phyloP scores from a whole-genome alignment of 2,329 filamentous ascomycete genomes.

The Lecanicillium sp. region DNA sequence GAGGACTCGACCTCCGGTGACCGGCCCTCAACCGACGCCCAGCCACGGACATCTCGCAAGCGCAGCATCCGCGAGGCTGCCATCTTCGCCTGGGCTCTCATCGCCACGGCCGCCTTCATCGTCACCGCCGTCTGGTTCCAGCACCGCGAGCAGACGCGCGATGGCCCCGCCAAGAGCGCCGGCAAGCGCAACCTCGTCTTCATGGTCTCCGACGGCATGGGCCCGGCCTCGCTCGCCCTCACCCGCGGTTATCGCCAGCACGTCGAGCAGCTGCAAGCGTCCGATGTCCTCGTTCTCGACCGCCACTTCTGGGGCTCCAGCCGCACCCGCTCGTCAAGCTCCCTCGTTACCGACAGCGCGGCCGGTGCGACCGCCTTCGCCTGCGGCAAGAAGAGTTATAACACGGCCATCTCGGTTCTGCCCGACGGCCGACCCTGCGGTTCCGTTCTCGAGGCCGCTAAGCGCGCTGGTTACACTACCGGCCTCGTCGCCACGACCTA shows the following conservation, averaged over 20 bases:
- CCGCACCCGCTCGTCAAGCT: constrained; percentile 76
- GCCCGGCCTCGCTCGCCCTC: constrained; percentile 80
- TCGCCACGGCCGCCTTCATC: constrained; percentile 74
- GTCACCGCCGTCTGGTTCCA: constrained; percentile 72
- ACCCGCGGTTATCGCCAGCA: constrained; percentile 83
- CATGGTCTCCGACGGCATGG: constrained; percentile 99
- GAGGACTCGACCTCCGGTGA: not conserved
- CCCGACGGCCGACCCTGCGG: constrained; percentile 84
- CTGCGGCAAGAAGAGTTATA: constrained; percentile 90
- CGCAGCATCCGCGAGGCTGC: constrained; percentile 61
- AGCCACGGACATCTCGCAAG: constrained; percentile 22
- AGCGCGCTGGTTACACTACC: constrained; percentile 84
- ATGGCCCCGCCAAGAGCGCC: constrained; percentile 29
- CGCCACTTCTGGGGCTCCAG: constrained; percentile 86
- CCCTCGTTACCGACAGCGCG: constrained; percentile 87
- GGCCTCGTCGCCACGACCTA: constrained; percentile 92
- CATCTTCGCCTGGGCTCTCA: constrained; percentile 74
- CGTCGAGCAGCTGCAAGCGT: constrained; percentile 62
- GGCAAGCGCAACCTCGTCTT: constrained; percentile 92
- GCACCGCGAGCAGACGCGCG: constrained; percentile 54
- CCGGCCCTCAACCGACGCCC: not conserved
- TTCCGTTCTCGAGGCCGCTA: constrained; percentile 87
- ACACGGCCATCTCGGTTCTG: constrained; percentile 86
- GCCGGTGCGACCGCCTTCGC: constrained; percentile 97
- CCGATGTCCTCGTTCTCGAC: constrained; percentile 75